Conservation (phyloP, 2,329 filamentous ascomycete genomes). For the Ceratocystiopsis minuta region DNA sequence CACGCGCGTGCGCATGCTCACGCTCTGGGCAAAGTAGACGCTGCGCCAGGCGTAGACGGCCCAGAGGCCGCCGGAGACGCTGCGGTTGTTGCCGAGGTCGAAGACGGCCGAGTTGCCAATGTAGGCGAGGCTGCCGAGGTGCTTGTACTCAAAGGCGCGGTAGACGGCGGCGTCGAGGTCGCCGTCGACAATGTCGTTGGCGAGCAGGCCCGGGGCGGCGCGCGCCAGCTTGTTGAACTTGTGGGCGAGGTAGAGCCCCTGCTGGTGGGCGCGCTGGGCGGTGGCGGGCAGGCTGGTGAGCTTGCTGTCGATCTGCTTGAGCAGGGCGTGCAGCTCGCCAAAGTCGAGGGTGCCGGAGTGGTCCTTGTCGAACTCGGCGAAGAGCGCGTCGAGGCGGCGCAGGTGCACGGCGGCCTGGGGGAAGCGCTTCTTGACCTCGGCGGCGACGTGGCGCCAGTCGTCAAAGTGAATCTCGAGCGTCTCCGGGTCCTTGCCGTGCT, state of each 20-base stretch:
- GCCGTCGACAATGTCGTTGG: slow-evolving; percentile 72
- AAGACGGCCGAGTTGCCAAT: slow-evolving; percentile 94
- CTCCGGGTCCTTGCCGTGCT: slow-evolving; percentile 77
- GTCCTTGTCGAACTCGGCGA: slow-evolving; percentile 82
- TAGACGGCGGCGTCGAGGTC: slow-evolving; percentile 86
- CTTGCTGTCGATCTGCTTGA: slow-evolving; percentile 85
- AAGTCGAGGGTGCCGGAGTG: slow-evolving; percentile 88
- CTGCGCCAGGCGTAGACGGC: slow-evolving; percentile 94
- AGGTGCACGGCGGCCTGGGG: slow-evolving; percentile 80
- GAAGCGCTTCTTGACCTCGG: slow-evolving; percentile 71
- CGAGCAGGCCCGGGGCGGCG: slow-evolving; percentile 51
- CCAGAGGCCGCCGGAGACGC: slow-evolving; percentile 64
- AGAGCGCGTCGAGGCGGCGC: slow-evolving; percentile 76
- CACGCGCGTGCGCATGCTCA: slow-evolving; percentile 75
- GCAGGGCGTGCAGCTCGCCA: slow-evolving; percentile 70
- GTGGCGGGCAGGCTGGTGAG: slow-evolving; percentile 89
- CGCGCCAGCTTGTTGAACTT: slow-evolving; percentile 88
- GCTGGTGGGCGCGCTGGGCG: slow-evolving; percentile 89
- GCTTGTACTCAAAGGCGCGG: slow-evolving; percentile 84
- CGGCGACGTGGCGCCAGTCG: slow-evolving; percentile 76
- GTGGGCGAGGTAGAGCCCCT: slow-evolving; percentile 77
- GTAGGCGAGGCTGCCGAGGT: slow-evolving; percentile 83
- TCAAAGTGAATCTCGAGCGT: slow-evolving; percentile 70
- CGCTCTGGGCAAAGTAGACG: slow-evolving; percentile 94
- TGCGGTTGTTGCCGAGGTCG: slow-evolving; percentile 58